Evolutionary conservation across 805 yeast species (phyloP).

Genomic region (Schwanniomyces yamadae): DNA sequence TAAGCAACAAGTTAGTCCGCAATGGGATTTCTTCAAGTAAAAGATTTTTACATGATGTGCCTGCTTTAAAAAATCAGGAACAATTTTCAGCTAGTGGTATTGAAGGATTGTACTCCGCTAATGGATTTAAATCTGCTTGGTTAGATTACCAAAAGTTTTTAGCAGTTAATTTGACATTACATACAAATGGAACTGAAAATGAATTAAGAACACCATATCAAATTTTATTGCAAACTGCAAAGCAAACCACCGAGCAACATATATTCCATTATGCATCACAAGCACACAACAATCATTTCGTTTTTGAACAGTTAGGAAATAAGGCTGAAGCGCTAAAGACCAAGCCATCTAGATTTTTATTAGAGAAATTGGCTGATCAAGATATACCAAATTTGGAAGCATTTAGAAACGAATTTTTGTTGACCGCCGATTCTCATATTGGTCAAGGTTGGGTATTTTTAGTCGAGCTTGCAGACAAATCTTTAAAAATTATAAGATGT

Average conservation of each 20-base stretch:
- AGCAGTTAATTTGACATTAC: conserved; percentile 57
- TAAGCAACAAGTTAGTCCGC: not conserved
- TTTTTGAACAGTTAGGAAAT: conserved; percentile 60
- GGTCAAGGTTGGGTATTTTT: conserved; percentile 79
- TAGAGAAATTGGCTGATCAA: conserved; percentile 36
- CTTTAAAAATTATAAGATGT: conserved; percentile 52
- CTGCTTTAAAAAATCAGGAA: conserved; percentile 46
- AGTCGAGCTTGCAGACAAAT: conserved; percentile 63
- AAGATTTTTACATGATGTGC: conserved; percentile 61
- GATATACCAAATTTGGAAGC: conserved; percentile 44
- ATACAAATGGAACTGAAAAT: conserved; percentile 75
- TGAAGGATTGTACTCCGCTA: conserved; percentile 59
- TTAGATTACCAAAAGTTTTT: conserved; percentile 68
- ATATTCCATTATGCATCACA: conserved; percentile 88
- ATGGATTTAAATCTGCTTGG: conserved; percentile 79
- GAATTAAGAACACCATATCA: conserved; percentile 77
- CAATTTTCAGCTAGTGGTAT: conserved; percentile 49
- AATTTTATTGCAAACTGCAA: conserved; percentile 63
- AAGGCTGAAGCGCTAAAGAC: conserved; percentile 30
- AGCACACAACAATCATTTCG: conserved; percentile 88
- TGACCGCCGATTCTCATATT: conserved; percentile 49
- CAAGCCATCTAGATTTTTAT: conserved; percentile 36
- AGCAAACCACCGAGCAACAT: conserved; percentile 61
- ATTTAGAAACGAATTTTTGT: conserved; percentile 49
- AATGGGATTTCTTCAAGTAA: conserved; percentile 4